Percentiles rank a stretch among this genome's conserved stretches.
These are phyloP conservation scores for Lentinula guzmanii DNA, from an alignment of 768 basidiomycete genomes.

Conservation along the genomic window DNA sequence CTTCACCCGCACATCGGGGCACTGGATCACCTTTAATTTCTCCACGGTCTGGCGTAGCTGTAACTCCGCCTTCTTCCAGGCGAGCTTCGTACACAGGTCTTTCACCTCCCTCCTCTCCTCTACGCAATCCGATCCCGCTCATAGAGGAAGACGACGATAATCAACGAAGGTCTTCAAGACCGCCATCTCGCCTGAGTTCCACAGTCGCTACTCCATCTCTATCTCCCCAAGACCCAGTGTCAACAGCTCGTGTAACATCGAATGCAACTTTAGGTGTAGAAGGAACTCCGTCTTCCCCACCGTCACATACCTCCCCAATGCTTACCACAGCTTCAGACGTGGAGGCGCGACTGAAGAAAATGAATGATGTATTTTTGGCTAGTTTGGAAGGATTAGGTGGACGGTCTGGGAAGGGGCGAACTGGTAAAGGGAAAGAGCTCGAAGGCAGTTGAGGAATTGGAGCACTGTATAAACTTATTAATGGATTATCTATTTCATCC, in stretches of 20 bases:
- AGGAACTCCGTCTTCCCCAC: constrained; percentile 10
- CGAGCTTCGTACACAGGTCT: neutral
- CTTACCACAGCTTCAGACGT: constrained; percentile 26
- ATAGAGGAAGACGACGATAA: neutral
- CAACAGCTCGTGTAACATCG: neutral
- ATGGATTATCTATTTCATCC: no score
- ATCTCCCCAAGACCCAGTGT: neutral
- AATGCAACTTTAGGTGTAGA: neutral
- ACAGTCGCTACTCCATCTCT: neutral
- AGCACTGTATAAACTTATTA: no score
- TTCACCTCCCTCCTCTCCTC: neutral
- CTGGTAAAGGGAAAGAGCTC: neutral
- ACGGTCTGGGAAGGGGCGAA: constrained; percentile 4
- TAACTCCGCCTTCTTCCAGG: neutral
- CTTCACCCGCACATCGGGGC: neutral
- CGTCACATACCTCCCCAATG: constrained; percentile 7
- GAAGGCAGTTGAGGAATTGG: neutral
- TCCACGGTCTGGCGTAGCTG: neutral
- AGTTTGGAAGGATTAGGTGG: constrained; percentile 36
- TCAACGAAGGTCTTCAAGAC: no score
- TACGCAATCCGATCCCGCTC: neutral
- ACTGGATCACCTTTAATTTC: neutral
- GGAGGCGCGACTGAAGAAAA: constrained; percentile 38
- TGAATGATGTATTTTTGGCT: constrained; percentile 40
- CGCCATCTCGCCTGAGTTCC: neutral